Conservation (phyloP, 345 rosid species). For the Iberis pinnata region DNA sequence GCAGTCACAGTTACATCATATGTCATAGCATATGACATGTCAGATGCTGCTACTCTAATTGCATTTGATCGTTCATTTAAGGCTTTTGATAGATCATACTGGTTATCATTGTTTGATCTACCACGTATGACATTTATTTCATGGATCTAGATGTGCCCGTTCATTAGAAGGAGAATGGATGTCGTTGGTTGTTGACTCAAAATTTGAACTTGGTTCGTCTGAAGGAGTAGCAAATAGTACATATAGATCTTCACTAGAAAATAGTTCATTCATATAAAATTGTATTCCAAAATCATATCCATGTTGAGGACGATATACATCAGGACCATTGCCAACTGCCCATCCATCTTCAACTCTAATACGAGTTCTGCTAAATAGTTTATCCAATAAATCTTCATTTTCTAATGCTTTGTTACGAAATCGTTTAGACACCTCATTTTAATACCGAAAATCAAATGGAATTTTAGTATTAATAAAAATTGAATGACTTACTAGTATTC, state of each 20-base stretch:
- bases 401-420: not conserved
- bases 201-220: not conserved
- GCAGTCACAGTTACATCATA: not conserved
- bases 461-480: not conserved
- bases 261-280: not conserved
- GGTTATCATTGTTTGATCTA: not conserved
- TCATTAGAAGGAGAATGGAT: not conserved
- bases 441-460: not conserved
- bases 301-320: conserved; percentile 6
- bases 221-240: too few relatives aligned
- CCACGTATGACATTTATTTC: not conserved
- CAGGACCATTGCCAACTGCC: not conserved
- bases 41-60: not conserved
- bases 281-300: not conserved
- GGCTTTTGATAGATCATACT: not conserved
- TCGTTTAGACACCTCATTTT: not conserved
- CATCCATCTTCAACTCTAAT: conserved; percentile 8
- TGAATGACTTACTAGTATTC: not conserved
- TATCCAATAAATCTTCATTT: not conserved
- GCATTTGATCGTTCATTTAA: not conserved
- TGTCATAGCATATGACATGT: not conserved
- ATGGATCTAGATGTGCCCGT: not conserved
- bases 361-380: not conserved
- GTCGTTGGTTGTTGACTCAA: not conserved
- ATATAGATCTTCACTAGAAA: not conserved